Conservation (phyloP, 2,329 filamentous ascomycete species). For the Grosmannia penicillata region DNA sequence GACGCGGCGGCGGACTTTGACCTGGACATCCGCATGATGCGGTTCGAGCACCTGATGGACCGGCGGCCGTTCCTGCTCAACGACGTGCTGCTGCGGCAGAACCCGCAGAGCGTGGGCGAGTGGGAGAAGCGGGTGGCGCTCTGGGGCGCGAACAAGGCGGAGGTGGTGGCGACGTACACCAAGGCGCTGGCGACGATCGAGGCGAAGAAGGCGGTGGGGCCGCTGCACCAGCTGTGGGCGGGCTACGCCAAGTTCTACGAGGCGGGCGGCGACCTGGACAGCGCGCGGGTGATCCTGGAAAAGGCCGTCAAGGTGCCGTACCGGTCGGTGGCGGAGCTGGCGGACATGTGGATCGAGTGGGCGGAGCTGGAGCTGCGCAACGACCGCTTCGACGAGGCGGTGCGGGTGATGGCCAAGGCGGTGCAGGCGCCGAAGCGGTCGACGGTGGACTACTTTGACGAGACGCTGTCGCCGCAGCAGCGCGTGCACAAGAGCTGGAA, state of each 20-base stretch:
- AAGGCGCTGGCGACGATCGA: constrained; percentile 85
- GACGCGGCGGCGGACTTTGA: constrained; percentile 85
- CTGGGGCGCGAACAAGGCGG: constrained; percentile 84
- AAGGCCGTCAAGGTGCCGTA: constrained; percentile 97
- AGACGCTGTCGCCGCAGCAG: constrained; percentile 84
- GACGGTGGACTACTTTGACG: constrained; percentile 99
- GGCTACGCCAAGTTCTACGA: constrained; percentile 98
- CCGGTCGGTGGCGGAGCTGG: constrained; percentile 91
- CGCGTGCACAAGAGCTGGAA: constrained; percentile 99
- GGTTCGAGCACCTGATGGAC: constrained; percentile 97
- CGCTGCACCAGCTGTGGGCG: constrained; percentile 89
- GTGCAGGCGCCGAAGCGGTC: constrained; percentile 93
- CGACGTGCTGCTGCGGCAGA: constrained; percentile 86
- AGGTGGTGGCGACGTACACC: constrained; percentile 89
- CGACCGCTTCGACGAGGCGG: constrained; percentile 89
- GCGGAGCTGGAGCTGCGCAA: constrained; percentile 94
- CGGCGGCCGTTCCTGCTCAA: constrained; percentile 90
- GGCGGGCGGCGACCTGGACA: constrained; percentile 66
- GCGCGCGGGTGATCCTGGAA: constrained; percentile 85
- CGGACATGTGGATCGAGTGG: constrained; percentile 99
- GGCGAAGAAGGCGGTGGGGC: constrained; percentile 85
- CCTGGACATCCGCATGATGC: constrained; percentile 91
- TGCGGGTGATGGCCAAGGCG: constrained; percentile 93
- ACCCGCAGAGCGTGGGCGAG: constrained; percentile 88
- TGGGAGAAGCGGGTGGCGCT: constrained; percentile 95